Conservation (phyloP, 2,329 filamentous ascomycete species). For the Curvularia lunata region DNA sequence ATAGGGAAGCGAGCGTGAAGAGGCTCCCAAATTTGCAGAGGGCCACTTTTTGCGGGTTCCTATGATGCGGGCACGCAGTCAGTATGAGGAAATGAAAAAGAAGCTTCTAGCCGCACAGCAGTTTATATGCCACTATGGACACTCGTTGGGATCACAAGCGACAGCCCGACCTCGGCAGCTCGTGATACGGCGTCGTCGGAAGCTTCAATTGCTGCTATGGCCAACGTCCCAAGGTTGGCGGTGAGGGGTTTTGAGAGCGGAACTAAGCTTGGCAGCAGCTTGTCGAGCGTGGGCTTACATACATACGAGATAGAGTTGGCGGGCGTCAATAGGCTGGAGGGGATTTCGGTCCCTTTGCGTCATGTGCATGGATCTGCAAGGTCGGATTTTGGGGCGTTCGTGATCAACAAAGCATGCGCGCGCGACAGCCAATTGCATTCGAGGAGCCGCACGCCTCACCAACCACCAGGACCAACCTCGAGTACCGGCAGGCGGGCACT, state of each 20-base stretch:
- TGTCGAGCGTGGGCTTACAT: conserved; percentile 18
- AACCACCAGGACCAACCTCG: neutral
- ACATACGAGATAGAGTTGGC: conserved; percentile 18
- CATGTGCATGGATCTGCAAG: conserved; percentile 9
- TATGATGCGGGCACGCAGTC: conserved; percentile 16
- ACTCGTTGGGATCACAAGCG: conserved; percentile 26
- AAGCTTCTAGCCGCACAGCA: conserved; percentile 29
- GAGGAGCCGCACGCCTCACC: conserved; percentile 3
- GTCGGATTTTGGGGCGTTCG: conserved; percentile 12
- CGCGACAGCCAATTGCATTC: conserved; percentile 25
- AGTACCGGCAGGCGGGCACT: neutral
- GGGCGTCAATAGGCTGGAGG: conserved; percentile 8
- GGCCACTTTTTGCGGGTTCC: conserved; percentile 35
- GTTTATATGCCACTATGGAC: conserved; percentile 24
- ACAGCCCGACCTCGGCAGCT: conserved; percentile 44
- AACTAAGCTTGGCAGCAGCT: neutral
- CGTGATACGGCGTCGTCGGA: conserved; percentile 43
- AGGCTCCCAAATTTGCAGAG: conserved; percentile 21
- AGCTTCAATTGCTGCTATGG: conserved; percentile 19
- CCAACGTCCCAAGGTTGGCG: conserved; percentile 16
- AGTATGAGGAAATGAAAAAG: conserved; percentile 15
- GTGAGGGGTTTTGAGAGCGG: conserved; percentile 10
- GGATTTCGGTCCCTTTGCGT: neutral
- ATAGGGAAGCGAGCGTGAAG: conserved; percentile 19
- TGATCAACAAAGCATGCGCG: conserved; percentile 31